phyloP scores from a whole-genome alignment of 2,329 filamentous ascomycete species.

The Emmonsiellopsis sp. region DNA sequence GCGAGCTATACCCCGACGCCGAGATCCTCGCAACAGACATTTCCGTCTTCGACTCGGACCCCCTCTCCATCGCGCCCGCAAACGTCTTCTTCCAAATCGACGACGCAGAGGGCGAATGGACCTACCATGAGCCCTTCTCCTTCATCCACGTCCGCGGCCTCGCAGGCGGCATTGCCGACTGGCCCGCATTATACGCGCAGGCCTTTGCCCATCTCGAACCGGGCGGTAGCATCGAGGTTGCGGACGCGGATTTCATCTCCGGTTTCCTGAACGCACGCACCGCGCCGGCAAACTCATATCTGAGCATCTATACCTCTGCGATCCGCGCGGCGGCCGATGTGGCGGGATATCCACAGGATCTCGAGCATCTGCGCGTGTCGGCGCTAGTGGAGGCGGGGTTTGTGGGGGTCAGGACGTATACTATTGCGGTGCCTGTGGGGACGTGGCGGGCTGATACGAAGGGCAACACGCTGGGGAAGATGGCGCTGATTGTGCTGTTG shows the following conservation, averaged over 20 bases:
- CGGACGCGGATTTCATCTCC: conserved; percentile 29
- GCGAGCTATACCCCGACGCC: conserved; percentile 33
- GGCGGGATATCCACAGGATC: conserved; percentile 31
- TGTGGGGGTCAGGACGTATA: conserved; percentile 31
- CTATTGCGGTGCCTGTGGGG: conserved; percentile 30
- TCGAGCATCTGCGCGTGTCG: conserved; percentile 33
- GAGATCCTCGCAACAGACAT: conserved; percentile 41
- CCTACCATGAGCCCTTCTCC: conserved; percentile 41
- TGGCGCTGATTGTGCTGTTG: conserved; percentile 31
- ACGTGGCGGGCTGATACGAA: conserved; percentile 24
- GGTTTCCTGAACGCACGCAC: conserved; percentile 18
- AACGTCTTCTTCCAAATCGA: conserved; percentile 43
- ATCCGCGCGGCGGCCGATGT: conserved; percentile 31
- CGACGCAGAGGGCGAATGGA: conserved; percentile 40
- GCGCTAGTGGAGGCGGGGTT: conserved; percentile 38
- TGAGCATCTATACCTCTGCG: conserved; percentile 25
- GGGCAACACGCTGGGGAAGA: conserved; percentile 31
- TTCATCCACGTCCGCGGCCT: conserved; percentile 42
- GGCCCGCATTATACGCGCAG: conserved; percentile 38
- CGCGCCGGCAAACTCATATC: conserved; percentile 21
- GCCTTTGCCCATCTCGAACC: conserved; percentile 37
- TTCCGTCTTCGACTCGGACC: conserved; percentile 34
- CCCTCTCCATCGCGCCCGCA: conserved; percentile 24
- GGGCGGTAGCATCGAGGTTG: conserved; percentile 40
- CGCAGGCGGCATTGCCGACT: conserved; percentile 40